phyloP scores from a whole-genome alignment of 495 filamentous ascomycete species.

The Aspergillus funiculosus region DNA sequence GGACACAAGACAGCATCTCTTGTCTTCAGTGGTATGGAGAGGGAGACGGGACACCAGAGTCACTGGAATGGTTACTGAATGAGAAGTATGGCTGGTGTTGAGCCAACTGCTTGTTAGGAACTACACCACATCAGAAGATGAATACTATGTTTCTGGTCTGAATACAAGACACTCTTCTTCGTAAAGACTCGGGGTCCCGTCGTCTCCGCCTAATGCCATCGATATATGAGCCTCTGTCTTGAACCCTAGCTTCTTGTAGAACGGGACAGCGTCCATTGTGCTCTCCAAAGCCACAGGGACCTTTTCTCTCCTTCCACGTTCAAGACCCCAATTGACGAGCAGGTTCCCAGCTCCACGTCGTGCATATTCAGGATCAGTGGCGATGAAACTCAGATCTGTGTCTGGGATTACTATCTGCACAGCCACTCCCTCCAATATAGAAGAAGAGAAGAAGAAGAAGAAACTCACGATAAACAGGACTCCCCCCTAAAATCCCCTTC shows the following conservation, averaged over 20 bases:
- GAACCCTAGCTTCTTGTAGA: neutral
- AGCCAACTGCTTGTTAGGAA: too few species aligned
- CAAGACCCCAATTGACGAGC: neutral
- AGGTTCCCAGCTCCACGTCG: neutral
- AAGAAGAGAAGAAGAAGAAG: neutral
- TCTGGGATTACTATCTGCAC: too few species aligned
- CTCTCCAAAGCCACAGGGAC: neutral
- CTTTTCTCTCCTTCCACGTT: neutral
- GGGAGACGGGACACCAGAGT: neutral
- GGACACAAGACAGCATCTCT: neutral
- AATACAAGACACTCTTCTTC: neutral
- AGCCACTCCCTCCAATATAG: too few species aligned
- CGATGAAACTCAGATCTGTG: neutral
- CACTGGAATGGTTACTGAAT: constrained; percentile 3
- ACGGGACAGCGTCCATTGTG: neutral
- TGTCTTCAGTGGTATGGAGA: constrained; percentile 2
- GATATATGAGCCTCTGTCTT: neutral
- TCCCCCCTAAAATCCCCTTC: neutral
- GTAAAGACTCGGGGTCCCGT: neutral
- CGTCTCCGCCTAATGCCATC: neutral
- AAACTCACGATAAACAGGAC: neutral
- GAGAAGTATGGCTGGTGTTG: constrained; percentile 11
- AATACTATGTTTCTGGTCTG: neutral
- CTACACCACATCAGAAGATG: too few species aligned
- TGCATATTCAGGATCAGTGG: neutral